Percentiles rank a stretch among this genome's conserved stretches.
These are phyloP conservation scores for Amaranthus hypochondriacus DNA, from an alignment of 148 eudicot genomes.

Conservation along the genomic window DNA sequence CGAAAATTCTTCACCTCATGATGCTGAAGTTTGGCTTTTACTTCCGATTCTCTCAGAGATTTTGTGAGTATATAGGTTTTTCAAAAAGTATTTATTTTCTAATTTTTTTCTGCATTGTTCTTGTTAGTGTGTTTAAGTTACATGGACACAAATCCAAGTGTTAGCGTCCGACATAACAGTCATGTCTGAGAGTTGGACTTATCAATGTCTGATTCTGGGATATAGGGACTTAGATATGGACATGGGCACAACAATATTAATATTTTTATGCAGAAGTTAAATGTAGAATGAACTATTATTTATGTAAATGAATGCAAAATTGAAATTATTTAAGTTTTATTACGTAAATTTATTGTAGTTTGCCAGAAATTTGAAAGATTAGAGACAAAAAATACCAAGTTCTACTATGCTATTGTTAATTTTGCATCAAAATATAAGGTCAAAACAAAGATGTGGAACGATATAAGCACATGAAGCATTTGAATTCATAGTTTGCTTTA, in stretches of 20 bases:
- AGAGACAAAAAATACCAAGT: too few relatives aligned
- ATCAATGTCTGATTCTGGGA: neutral
- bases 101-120: neutral
- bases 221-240: neutral
- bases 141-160: too few relatives aligned
- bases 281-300: too few relatives aligned
- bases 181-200: neutral
- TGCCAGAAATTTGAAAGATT: too few relatives aligned
- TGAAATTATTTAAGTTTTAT: too few relatives aligned
- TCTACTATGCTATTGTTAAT: too few relatives aligned
- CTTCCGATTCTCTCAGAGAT: slow-evolving; percentile 40
- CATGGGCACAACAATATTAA: too few relatives aligned
- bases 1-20: slow-evolving; percentile 84
- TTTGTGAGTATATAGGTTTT: slow-evolving; percentile 42
- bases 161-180: neutral
- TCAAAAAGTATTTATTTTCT: neutral
- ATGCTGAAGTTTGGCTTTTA: slow-evolving; percentile 83
- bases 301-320: too few relatives aligned
- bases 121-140: neutral
- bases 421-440: too few relatives aligned
- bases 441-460: neutral
- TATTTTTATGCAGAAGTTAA: too few relatives aligned
- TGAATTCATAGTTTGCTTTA: neutral
- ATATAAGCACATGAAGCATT: neutral
- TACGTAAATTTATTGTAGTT: too few relatives aligned